phyloP scores from a whole-genome alignment of 2,329 filamentous ascomycete genomes.

The Pseudogymnoascus pannorum region DNA sequence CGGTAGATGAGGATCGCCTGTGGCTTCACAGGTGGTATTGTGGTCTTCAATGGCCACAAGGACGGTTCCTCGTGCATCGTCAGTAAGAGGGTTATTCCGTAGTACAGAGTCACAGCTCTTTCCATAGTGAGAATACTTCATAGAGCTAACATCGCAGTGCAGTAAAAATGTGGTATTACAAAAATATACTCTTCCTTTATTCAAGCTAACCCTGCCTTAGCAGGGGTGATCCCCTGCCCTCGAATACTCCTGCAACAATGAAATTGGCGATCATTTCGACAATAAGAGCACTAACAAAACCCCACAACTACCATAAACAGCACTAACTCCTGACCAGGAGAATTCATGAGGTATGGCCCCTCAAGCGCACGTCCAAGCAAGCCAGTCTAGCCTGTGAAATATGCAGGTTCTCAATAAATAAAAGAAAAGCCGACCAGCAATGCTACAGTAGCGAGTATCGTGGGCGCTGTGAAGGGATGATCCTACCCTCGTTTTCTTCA shows the following conservation, averaged over 20 bases:
- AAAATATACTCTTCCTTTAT: not conserved
- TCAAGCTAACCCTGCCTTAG: not conserved
- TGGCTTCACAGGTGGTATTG: not conserved
- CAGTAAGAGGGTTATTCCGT: not conserved
- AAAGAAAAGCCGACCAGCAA: not conserved
- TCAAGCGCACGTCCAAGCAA: not conserved
- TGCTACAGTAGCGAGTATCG: not conserved
- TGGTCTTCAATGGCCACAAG: not conserved
- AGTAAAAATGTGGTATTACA: not conserved
- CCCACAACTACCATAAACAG: not conserved
- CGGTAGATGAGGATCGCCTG: not conserved
- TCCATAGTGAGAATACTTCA: not conserved
- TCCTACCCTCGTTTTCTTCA: not conserved
- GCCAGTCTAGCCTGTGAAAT: not conserved
- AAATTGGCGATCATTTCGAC: slow-evolving; percentile 8
- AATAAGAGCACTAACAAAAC: not conserved
- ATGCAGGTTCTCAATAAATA: slow-evolving; percentile 8
- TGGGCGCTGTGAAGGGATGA: not conserved
- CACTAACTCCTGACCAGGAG: not conserved
- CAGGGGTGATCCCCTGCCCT: not conserved
- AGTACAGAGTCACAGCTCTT: not conserved
- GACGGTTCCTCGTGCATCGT: not conserved
- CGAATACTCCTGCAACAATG: slow-evolving; percentile 7
- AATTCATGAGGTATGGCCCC: not conserved
- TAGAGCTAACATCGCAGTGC: not conserved